Conservation (phyloP, 1,139 yeast species). For the Saccharomyces pastorianus region DNA sequence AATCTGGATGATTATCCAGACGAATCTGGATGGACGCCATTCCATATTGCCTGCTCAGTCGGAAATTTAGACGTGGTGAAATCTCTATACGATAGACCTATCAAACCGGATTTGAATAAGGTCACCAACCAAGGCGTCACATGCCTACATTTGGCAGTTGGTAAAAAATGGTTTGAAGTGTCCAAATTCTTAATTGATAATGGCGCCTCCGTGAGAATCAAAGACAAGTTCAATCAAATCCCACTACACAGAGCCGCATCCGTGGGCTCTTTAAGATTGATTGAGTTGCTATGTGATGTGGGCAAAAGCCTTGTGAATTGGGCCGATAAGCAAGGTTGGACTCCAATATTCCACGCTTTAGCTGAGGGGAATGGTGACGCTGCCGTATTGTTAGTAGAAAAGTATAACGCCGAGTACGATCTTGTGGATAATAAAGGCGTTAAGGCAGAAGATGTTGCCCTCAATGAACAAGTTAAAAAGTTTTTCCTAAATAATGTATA, state of each 20-base stretch:
- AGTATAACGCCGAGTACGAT: constrained; percentile 58
- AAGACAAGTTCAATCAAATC: constrained; percentile 57
- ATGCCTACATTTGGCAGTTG: constrained; percentile 64
- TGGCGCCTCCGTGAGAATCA: constrained; percentile 54
- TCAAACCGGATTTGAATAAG: constrained; percentile 41
- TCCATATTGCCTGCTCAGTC: constrained; percentile 72
- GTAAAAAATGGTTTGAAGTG: constrained; percentile 52
- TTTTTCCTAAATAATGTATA: constrained; percentile 29
- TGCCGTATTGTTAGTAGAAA: constrained; percentile 48
- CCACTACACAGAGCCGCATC: constrained; percentile 84
- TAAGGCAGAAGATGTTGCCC: constrained; percentile 54
- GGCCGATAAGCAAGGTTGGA: constrained; percentile 70
- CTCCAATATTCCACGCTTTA: constrained; percentile 80
- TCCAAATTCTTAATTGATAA: constrained; percentile 45
- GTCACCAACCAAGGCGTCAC: constrained; percentile 64
- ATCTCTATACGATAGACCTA: constrained; percentile 34
- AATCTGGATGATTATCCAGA: constrained; percentile 70
- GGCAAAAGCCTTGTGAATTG: constrained; percentile 59
- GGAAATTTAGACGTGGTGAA: constrained; percentile 55
- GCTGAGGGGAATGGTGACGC: constrained; percentile 88
- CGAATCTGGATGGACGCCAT: constrained; percentile 79
- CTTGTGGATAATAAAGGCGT: constrained; percentile 45
- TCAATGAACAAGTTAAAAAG: constrained; percentile 48
- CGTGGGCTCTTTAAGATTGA: constrained; percentile 53
- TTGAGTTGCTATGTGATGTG: constrained; percentile 33